Evolutionary conservation across 2,329 filamentous ascomycete genomes (phyloP).

Genomic region (Cercospora beticola): DNA sequence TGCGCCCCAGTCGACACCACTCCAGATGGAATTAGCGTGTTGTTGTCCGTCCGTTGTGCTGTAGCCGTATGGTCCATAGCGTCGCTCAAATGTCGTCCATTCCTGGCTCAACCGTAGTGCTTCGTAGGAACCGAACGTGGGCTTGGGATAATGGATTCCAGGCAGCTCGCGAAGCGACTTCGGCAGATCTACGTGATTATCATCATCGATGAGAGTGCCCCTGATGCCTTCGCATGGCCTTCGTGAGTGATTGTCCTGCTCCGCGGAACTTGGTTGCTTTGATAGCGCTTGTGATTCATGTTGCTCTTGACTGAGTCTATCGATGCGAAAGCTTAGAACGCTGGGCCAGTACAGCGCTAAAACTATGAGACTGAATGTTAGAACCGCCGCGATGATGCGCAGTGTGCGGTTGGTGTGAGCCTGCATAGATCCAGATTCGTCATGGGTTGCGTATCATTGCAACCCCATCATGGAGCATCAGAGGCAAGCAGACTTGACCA

Average conservation of each 20-base stretch:
- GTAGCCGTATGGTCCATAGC: slow-evolving; percentile 27
- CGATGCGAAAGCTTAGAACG: neutral
- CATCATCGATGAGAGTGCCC: neutral
- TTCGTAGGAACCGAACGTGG: slow-evolving; percentile 23
- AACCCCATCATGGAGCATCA: neutral
- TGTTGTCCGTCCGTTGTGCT: neutral
- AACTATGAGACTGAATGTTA: neutral
- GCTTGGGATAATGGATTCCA: slow-evolving; percentile 1
- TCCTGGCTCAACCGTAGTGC: slow-evolving; percentile 48
- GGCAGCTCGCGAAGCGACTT: neutral
- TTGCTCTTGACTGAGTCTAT: neutral
- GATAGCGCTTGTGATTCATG: neutral
- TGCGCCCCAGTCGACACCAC: neutral
- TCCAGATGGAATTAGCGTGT: neutral
- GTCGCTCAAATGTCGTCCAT: slow-evolving; percentile 59
- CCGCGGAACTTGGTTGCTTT: neutral
- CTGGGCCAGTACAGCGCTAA: neutral
- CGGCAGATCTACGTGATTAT: neutral
- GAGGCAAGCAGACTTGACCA: too few relatives aligned
- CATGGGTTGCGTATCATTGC: neutral
- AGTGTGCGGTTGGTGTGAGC: neutral
- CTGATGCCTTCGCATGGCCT: neutral
- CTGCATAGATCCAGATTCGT: neutral
- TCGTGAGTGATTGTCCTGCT: neutral
- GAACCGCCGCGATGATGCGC: neutral